Evolutionary conservation across 2,329 filamentous ascomycete species (phyloP).

Genomic region (Colletotrichum phormii): DNA sequence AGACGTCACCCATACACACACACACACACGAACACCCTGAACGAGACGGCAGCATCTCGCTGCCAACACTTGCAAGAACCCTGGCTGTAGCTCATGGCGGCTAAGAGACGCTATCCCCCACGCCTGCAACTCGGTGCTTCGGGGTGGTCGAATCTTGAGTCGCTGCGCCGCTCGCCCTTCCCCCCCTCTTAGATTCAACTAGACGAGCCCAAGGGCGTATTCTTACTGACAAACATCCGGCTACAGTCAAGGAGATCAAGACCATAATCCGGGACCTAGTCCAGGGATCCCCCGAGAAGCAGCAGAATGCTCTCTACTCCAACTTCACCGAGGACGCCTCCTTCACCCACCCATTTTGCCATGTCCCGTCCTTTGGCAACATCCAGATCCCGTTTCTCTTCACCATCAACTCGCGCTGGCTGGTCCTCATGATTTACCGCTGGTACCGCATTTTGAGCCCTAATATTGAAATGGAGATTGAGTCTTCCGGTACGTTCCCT

Average conservation of each 20-base stretch:
- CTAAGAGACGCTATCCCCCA: not conserved
- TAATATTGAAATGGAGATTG: conserved; percentile 74
- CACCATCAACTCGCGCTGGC: conserved; percentile 70
- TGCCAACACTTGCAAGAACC: not conserved
- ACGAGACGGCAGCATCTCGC: not conserved
- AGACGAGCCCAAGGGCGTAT: not conserved
- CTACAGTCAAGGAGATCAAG: conserved; percentile 68
- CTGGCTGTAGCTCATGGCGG: not conserved
- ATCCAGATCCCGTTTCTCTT: conserved; percentile 52
- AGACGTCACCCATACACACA: not conserved
- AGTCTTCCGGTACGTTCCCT: conserved; percentile 61
- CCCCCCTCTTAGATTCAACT: not conserved
- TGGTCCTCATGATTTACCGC: conserved; percentile 77
- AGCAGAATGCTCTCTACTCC: conserved; percentile 72
- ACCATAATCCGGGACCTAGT: conserved; percentile 76
- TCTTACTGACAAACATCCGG: conserved; percentile 15
- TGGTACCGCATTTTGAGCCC: conserved; percentile 90
- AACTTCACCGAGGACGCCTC: conserved; percentile 80
- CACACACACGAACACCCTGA: no score
- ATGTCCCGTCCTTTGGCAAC: conserved; percentile 67
- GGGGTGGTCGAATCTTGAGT: not conserved
- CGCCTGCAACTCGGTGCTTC: not conserved
- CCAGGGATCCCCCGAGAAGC: conserved; percentile 73
- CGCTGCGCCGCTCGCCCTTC: not conserved
- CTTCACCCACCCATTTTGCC: conserved; percentile 84